A percentile compares a stretch with the other conserved stretches of the same genome.
These are phyloP conservation scores for Tagetes patula DNA, from an alignment of 129 eudicot genomes.

Conservation along the genomic window DNA sequence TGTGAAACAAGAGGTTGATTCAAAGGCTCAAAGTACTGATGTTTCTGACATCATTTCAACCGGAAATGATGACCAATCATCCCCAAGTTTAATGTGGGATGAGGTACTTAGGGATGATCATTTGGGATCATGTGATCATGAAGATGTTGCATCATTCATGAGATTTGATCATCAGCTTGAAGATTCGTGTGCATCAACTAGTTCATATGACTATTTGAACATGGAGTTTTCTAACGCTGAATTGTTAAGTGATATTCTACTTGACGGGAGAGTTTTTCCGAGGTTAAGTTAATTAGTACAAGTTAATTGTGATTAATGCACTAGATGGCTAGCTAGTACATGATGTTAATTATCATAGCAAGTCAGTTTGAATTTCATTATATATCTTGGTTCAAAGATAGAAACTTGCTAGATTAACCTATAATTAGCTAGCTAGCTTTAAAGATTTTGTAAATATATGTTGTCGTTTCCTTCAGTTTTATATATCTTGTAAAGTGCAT, in stretches of 20 bases:
- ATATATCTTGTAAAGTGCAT: too few relatives aligned
- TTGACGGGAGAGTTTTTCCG: slow-evolving; percentile 2
- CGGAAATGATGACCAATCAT: background rate
- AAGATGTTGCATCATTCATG: slow-evolving; percentile 12
- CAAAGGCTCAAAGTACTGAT: slow-evolving; percentile 37
- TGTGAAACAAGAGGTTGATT: slow-evolving; percentile 31
- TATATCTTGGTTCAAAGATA: background rate
- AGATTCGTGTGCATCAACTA: slow-evolving; percentile 35
- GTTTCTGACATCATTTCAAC: slow-evolving; percentile 32
- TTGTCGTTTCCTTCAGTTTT: background rate
- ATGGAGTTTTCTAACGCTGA: slow-evolving; percentile 22
- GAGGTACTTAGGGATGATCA: background rate
- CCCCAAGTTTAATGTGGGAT: slow-evolving; percentile 17
- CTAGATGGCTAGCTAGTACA: background rate
- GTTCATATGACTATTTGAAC: slow-evolving; percentile 19
- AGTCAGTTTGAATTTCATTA: background rate
- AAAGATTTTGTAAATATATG: background rate
- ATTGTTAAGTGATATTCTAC: background rate
- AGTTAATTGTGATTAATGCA: background rate
- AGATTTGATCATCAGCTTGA: slow-evolving; percentile 16
- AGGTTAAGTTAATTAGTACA: background rate
- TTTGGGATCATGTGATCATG: background rate
- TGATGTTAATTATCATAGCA: background rate
- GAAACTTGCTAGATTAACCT: background rate
- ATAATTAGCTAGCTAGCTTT: background rate